These are phyloP conservation scores for Neocallimastix lanati DNA, from an alignment of 192 early-diverging fungal genomes.

Conservation along the genomic window DNA sequence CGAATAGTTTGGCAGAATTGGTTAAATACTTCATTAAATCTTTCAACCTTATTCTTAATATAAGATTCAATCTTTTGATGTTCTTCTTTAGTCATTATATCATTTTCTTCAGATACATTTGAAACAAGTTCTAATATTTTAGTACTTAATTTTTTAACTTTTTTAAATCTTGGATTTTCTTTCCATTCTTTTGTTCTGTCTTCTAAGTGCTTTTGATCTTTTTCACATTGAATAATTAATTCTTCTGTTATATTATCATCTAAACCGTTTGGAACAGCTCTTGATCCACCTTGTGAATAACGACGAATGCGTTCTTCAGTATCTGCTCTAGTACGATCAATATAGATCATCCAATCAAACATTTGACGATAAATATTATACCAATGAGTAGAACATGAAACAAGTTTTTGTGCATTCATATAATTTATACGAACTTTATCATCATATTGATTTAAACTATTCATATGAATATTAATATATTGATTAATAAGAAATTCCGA, in stretches of 20 bases:
- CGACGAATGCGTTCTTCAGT: neutral
- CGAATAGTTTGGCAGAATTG: neutral
- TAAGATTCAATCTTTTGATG: neutral
- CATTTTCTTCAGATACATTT: neutral
- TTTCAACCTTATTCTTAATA: neutral
- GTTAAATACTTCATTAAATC: neutral
- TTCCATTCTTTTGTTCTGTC: neutral
- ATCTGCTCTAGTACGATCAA: neutral
- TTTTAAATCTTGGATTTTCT: neutral
- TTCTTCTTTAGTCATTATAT: neutral
- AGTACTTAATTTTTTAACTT: neutral
- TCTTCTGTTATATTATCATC: neutral
- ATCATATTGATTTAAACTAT: neutral
- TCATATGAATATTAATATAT: neutral
- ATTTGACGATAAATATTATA: neutral
- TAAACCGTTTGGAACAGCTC: neutral
- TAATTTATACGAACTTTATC: neutral
- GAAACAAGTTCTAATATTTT: neutral
- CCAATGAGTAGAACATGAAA: neutral
- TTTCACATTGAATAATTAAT: neutral
- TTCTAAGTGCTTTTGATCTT: neutral
- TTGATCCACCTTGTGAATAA: neutral
- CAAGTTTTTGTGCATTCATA: neutral
- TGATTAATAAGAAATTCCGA: neutral
- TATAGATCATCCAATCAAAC: neutral